Evolutionary conservation across 306 rosid species (phyloP).

Genomic region (Cicer pinnatifidum): DNA sequence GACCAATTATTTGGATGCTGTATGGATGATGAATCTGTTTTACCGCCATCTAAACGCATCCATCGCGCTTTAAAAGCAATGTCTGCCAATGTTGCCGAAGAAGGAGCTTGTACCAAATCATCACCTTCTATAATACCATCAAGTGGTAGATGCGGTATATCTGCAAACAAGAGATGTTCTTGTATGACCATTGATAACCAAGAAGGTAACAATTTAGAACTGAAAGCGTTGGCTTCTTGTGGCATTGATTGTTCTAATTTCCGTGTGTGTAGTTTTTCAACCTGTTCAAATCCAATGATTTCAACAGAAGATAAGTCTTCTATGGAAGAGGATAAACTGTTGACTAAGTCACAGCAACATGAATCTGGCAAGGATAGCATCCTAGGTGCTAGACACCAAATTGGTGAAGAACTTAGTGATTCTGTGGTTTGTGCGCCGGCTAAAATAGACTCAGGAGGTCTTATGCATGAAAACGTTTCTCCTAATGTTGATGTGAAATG

Average conservation of each 20-base stretch:
- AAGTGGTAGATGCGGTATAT: conserved; percentile 43
- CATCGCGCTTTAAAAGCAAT: conserved; percentile 99
- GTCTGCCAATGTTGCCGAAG: conserved; percentile 92
- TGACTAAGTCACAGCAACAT: conserved; percentile 41
- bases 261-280: conserved; percentile 47
- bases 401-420: conserved; percentile 48
- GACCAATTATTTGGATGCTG: conserved; percentile 63
- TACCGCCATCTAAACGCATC: conserved; percentile 95
- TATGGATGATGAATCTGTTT: conserved; percentile 81
- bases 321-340: conserved; percentile 50
- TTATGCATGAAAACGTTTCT: conserved; percentile 44
- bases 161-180: conserved; percentile 48
- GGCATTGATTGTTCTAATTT: conserved; percentile 47
- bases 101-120: conserved; percentile 55
- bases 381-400: conserved; percentile 47
- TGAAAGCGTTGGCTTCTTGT: conserved; percentile 46
- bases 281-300: conserved; percentile 50
- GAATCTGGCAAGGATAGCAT: conserved; percentile 48
- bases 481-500: conserved; percentile 50
- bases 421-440: conserved; percentile 47
- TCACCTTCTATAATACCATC: conserved; percentile 48
- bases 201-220: conserved; percentile 48
- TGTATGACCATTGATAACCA: conserved; percentile 43
- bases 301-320: conserved; percentile 52
- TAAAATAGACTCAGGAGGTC: conserved; percentile 47